Evolutionary conservation across 2,329 filamentous ascomycete species (phyloP), one percentile per base, ranked within the genome.

Genomic region (Pseudogymnoascus verrucosus): DNA sequence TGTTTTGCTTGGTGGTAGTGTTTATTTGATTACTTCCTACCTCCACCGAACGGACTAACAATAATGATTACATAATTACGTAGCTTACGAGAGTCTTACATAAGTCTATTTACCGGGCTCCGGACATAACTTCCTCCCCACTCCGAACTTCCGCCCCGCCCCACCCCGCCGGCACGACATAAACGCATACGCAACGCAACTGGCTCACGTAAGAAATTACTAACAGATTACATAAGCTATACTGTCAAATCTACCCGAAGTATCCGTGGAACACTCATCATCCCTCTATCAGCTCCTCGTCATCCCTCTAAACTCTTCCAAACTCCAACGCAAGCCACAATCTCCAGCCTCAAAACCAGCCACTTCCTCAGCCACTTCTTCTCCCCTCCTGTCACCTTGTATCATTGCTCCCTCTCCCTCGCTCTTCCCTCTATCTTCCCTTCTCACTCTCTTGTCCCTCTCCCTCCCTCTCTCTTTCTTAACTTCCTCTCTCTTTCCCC

Each of bases 201-300:
- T 28, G 44, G 44, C 44, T 51, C 44, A 51, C 44, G 44, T 51
- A 51, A 51, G 12, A 51, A 28, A n/a, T 51, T 51, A 51, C 44
- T 51, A 51, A 51, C 2, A 51, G n/a, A 16, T 51, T 51, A 51
- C 44, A 51, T 51, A 51, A 51, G 44, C 44, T 26, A 10, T 16
- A n/a, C 12, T 51, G 21, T 28, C 44, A 51, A 14, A 51, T 12
- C 23, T 34, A 51, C 23, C 44, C 44, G 44, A 51, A 28, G 5
- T 10, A 51, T 51, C 44, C 44, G 44, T 51, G 6, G 28, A 31
- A 31, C 28, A 31, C 28, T 31, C 28, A 31, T 31, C 28, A 31
- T 8, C 28, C 1, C 28, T 26, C 23, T 26, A 26, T 26, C 23
- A 3, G 21, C n/a, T 14, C 16, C 6, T 16, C 39, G 10, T 14